Evolutionary conservation across 208 protist genomes (phyloP).

Genomic region (Crithidia sp.): DNA sequence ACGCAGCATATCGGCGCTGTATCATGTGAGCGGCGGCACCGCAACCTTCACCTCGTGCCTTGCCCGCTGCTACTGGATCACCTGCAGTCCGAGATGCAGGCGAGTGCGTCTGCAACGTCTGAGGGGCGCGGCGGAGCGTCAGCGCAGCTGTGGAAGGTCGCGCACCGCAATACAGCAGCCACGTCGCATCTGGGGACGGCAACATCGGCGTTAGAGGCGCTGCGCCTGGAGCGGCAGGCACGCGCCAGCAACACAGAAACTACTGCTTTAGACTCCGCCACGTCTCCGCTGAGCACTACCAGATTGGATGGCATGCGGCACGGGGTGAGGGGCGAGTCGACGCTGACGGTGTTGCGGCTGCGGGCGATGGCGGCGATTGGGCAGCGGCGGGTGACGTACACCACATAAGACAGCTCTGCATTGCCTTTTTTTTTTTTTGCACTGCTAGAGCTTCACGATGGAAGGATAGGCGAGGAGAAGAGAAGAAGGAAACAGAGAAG

Average conservation of each 20-base stretch:
- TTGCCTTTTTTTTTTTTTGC: too few species aligned
- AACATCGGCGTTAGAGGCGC: slow-evolving; percentile 17
- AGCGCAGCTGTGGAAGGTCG: slow-evolving; percentile 14
- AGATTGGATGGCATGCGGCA: not conserved
- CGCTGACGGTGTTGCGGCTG: slow-evolving; percentile 24
- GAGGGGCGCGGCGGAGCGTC: not conserved
- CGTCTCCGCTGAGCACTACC: too few species aligned
- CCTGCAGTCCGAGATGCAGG: not conserved
- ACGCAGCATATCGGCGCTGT: slow-evolving; percentile 22
- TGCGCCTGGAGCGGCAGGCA: slow-evolving; percentile 17
- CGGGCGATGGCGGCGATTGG: slow-evolving; percentile 19
- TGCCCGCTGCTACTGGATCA: slow-evolving; percentile 19
- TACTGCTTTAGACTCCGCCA: too few species aligned
- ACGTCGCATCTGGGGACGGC: not conserved
- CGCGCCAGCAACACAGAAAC: not conserved
- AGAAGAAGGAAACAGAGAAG: too few species aligned
- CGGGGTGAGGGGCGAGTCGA: not conserved
- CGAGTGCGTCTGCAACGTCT: not conserved
- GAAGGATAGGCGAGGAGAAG: too few species aligned
- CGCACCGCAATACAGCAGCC: not conserved
- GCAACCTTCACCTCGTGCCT: slow-evolving; percentile 27
- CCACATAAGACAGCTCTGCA: not conserved
- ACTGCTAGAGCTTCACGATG: too few species aligned
- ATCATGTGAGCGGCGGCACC: slow-evolving; percentile 2
- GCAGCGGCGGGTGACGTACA: slow-evolving; percentile 13